phyloP scores from a whole-genome alignment of 768 basidiomycete genomes.

The Suillus plorans region DNA sequence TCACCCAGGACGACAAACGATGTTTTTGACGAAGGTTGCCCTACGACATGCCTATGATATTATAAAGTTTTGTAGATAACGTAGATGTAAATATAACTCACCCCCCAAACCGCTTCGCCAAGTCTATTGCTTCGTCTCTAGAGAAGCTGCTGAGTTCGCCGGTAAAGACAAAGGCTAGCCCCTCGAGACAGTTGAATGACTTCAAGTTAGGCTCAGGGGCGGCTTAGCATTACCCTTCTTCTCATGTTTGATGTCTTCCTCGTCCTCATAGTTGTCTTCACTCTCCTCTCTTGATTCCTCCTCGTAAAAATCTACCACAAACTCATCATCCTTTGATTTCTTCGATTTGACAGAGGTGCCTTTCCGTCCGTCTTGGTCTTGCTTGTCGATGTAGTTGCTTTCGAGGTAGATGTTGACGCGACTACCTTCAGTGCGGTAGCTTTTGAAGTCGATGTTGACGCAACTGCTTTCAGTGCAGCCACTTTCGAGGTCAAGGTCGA shows the following conservation, averaged over 20 bases:
- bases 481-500: background rate
- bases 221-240: constrained; percentile 14
- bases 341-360: constrained; percentile 2
- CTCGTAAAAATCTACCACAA: constrained; percentile 28
- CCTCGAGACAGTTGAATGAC: constrained; percentile 78
- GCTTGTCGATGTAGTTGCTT: background rate
- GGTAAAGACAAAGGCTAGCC: constrained; percentile 92
- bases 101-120: constrained; percentile 94
- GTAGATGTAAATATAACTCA: constrained; percentile 37
- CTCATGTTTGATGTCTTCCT: constrained; percentile 4
- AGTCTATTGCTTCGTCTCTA: constrained; percentile 81
- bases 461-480: background rate
- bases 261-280: constrained; percentile 17
- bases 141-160: constrained; percentile 88
- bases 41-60: constrained; percentile 71
- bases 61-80: background rate
- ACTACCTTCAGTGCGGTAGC: background rate
- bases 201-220: constrained; percentile 74
- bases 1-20: constrained; percentile 86
- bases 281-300: constrained; percentile 24
- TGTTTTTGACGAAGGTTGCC: constrained; percentile 87
- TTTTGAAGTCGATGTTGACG: background rate
- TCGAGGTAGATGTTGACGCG: background rate
- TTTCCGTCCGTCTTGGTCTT: constrained; percentile 2
- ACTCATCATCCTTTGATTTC: constrained; percentile 30